Conservation (phyloP, 805 yeast genomes). For the Kregervanrija pseudodelftensis region DNA sequence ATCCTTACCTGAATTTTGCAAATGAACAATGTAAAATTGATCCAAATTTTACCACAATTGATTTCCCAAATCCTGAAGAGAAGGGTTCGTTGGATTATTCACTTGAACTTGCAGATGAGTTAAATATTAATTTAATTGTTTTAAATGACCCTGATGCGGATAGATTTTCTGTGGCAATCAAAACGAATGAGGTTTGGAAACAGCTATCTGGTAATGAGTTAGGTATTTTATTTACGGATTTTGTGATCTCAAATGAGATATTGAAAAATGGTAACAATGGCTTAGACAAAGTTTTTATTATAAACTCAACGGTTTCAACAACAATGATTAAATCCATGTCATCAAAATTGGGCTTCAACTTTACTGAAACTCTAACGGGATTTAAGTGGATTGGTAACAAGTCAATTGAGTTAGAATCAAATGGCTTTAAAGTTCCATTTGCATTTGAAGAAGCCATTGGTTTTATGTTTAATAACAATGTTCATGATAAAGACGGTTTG, state of each 20-base stretch:
- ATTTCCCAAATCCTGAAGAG: slow-evolving; percentile 94
- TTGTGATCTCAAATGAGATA: slow-evolving; percentile 29
- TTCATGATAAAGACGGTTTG: slow-evolving; percentile 91
- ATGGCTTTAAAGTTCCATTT: slow-evolving; percentile 72
- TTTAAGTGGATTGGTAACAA: slow-evolving; percentile 96
- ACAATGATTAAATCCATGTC: slow-evolving; percentile 73
- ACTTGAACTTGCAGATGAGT: slow-evolving; percentile 48
- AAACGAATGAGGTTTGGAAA: slow-evolving; percentile 45
- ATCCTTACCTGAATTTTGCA: slow-evolving; percentile 34
- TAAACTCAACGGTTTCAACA: slow-evolving; percentile 91
- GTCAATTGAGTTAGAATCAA: slow-evolving; percentile 60
- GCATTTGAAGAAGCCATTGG: slow-evolving; percentile 97
- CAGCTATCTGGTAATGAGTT: slow-evolving; percentile 90
- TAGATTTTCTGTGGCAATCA: slow-evolving; percentile 77
- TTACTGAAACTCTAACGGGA: slow-evolving; percentile 84
- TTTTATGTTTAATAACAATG: slow-evolving; percentile 67
- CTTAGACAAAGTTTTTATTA: slow-evolving; percentile 39
- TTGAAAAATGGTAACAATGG: slow-evolving; percentile 17
- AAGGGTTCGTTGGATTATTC: slow-evolving; percentile 82
- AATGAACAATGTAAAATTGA: slow-evolving; percentile 66
- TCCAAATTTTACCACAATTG: slow-evolving; percentile 79
- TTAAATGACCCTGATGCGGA: slow-evolving; percentile 99
- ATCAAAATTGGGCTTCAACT: slow-evolving; percentile 47
- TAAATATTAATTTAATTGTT: slow-evolving; percentile 46
- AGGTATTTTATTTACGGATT: slow-evolving; percentile 77